phyloP scores from a whole-genome alignment of 179 eudicot species.

The Monotropa hypopitys region DNA sequence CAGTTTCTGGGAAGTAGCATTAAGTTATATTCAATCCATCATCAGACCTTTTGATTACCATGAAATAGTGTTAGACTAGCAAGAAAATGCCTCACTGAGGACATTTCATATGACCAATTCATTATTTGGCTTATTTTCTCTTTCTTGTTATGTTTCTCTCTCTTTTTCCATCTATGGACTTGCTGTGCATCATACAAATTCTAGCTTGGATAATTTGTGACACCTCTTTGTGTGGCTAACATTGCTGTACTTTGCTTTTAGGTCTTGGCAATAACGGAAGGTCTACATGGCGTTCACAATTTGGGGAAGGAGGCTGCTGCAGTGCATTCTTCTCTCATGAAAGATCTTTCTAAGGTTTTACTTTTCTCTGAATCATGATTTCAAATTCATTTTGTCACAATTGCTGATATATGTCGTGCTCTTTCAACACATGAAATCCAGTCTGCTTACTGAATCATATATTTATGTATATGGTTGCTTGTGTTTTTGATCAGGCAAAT shows the following conservation, averaged over 20 bases:
- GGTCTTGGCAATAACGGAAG: conserved; percentile 90
- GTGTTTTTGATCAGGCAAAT: conserved; percentile 48
- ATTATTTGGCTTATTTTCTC: not conserved
- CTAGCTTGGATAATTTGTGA: not conserved
- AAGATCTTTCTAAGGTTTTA: conserved; percentile 69
- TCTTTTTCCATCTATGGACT: not conserved
- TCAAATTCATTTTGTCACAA: not conserved
- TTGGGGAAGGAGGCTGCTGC: conserved; percentile 94
- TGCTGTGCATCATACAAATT: not conserved
- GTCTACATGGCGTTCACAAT: conserved; percentile 79
- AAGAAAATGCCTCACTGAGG: not conserved
- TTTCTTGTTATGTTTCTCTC: not conserved
- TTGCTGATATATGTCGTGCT: not conserved
- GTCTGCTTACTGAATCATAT: not conserved
- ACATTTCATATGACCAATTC: not conserved
- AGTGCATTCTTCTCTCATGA: conserved; percentile 72
- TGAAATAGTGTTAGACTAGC: not conserved
- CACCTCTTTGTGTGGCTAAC: conserved; percentile 11
- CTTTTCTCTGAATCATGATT: conserved; percentile 9
- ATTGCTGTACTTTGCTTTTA: conserved; percentile 17
- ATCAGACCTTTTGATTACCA: not conserved
- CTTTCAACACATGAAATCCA: not conserved
- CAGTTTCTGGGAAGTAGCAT: not conserved
- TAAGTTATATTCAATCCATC: not conserved
- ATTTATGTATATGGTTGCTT: not conserved